phyloP scores from a whole-genome alignment of 768 basidiomycete species.

The Suillus ampliporus region DNA sequence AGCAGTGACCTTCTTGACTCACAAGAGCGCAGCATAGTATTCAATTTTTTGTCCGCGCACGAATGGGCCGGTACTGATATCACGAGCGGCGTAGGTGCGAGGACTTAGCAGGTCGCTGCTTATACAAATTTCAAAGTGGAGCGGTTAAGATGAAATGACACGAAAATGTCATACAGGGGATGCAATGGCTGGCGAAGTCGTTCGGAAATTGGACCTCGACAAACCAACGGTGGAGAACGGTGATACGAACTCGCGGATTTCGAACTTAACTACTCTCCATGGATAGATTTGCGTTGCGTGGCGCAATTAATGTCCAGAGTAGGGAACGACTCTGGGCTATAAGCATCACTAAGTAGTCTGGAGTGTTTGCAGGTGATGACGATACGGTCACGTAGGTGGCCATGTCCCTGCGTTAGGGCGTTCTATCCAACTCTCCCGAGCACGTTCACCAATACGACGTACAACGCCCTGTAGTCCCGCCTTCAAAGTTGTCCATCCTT shows the following conservation, averaged over 20 bases:
- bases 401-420: conserved; percentile 23
- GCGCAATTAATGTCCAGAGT: conserved; percentile 18
- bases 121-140: background rate
- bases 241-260: background rate
- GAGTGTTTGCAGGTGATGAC: background rate
- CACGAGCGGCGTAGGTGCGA: background rate
- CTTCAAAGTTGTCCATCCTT: conserved; percentile 46
- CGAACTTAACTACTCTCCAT: conserved; percentile 7
- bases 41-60: background rate
- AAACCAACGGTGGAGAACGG: conserved; percentile 17
- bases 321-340: background rate
- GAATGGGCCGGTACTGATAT: background rate
- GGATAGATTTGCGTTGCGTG: conserved; percentile 11
- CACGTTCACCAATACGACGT: conserved; percentile 41
- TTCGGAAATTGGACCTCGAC: background rate
- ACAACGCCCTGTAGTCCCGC: conserved; percentile 45
- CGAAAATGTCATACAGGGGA: background rate
- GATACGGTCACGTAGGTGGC: conserved; percentile 32
- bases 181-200: background rate
- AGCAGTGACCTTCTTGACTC: background rate
- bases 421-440: conserved; percentile 52
- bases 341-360: background rate
- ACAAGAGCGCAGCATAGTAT: background rate
- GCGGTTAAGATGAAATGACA: background rate
- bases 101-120: background rate